Evolutionary conservation across 345 rosid genomes (phyloP), one percentile per base, ranked within the genome.

Genomic region (Anastatica hierochuntica): DNA sequence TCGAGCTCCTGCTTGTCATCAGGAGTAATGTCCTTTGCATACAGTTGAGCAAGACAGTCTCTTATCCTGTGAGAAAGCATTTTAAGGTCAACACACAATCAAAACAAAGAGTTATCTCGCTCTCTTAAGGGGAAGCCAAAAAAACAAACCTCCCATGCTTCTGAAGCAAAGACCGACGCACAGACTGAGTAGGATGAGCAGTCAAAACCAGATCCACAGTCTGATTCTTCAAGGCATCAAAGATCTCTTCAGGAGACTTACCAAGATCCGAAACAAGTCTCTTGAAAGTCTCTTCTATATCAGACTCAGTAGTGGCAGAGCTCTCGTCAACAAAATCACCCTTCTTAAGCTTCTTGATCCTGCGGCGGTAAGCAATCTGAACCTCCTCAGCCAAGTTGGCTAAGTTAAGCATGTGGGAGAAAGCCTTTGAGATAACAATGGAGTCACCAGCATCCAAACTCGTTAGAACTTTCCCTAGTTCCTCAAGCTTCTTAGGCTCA

Each of bases 1-100:
- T 88, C 96, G 14, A 92, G 94, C 82, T 92, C 98, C 71, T 84
- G 96, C 78, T 92, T 88, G 63, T 88, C 97, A 76, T 92, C 94
- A 49, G 96, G 97, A 72, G 94, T 92, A 48, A 92, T 85, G 60
- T 92, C 97, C 41, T 88, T 92, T 33, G 95, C 95, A 73, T 88
- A 79, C 53, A 90, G 49, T 64, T 88, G 95, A 7, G 95, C 88
- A 69, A 92, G 73, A 64, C 90, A 88, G 64, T 92, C 67, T 10
- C 94, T 77, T 56, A 92, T 79, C 94, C 98, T n/a, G n/a, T 92
- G 77, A 49, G 49, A 56, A 48, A 55, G 2, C 50, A 41, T n/a
- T 40, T 9, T 1, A 35, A 15, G 14, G 14, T 43, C n/a, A n/a
- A n/a, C n/a, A n/a, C n/a, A n/a, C 20, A 2, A 63, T 2, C 51